A percentile compares a stretch with the other conserved stretches of the same genome.
These are phyloP conservation scores for Plectosphaerella plurivora DNA, from an alignment of 2,329 filamentous ascomycete species.

Conservation along the genomic window DNA sequence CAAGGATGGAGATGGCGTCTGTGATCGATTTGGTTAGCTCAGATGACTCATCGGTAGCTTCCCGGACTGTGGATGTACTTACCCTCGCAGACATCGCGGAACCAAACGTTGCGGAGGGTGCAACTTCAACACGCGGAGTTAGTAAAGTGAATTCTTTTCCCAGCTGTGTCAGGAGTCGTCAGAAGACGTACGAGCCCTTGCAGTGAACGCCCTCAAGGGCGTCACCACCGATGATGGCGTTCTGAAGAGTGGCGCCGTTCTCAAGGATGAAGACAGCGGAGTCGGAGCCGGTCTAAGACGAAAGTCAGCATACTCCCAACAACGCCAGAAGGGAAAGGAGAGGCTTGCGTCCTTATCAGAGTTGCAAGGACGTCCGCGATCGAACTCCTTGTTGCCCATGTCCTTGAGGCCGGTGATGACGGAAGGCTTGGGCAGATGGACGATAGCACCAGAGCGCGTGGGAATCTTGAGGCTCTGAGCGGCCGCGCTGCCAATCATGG, in stretches of 20 bases:
- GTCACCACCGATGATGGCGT: constrained; percentile 41
- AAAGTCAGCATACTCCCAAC: constrained; percentile 39
- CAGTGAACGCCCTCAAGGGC: constrained; percentile 43
- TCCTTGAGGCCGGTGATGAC: constrained; percentile 13
- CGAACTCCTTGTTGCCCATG: constrained; percentile 15
- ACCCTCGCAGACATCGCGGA: constrained; percentile 40
- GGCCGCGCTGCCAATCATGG: constrained; percentile 5
- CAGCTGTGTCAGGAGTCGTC: too few species aligned
- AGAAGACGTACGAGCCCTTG: too few species aligned
- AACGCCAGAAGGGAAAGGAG: constrained; percentile 42
- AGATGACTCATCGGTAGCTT: neutral
- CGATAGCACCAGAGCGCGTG: constrained; percentile 14
- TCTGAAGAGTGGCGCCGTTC: constrained; percentile 35
- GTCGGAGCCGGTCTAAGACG: constrained; percentile 4
- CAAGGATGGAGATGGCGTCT: constrained; percentile 9
- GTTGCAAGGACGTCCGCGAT: constrained; percentile 13
- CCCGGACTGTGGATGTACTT: neutral
- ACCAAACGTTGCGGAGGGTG: constrained; percentile 42
- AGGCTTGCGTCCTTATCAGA: constrained; percentile 12
- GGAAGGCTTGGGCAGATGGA: constrained; percentile 13
- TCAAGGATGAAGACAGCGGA: constrained; percentile 34
- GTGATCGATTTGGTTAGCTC: neutral
- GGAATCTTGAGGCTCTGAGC: constrained; percentile 17
- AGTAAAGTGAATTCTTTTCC: too few species aligned
- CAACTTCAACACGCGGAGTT: too few species aligned